phyloP scores from a whole-genome alignment of 176 grass and related monocot genomes.

The Eleusine coracana region DNA sequence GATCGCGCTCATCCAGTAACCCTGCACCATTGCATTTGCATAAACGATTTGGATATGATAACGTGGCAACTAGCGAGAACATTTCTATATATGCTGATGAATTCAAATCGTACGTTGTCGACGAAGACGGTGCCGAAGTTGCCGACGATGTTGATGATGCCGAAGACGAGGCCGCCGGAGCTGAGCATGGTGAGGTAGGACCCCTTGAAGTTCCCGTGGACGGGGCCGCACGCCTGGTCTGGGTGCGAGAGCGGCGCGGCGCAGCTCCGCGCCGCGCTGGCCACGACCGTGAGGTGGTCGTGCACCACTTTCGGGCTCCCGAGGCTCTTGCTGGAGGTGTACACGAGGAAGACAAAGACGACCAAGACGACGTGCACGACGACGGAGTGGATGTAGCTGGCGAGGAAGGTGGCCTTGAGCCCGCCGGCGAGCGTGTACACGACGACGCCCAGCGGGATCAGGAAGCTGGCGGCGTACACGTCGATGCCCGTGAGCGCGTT shows the following conservation, averaged over 20 bases:
- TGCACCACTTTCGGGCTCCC: slow-evolving; percentile 69
- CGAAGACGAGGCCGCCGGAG: slow-evolving; percentile 77
- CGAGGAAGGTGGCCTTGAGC: slow-evolving; percentile 79
- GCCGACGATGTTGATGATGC: slow-evolving; percentile 79
- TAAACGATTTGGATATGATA: background rate
- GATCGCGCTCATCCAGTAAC: slow-evolving; percentile 88
- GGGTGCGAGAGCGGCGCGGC: slow-evolving; percentile 51
- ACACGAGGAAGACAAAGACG: slow-evolving; percentile 72
- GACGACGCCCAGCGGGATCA: slow-evolving; percentile 80
- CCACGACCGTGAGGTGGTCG: slow-evolving; percentile 54
- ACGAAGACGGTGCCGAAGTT: slow-evolving; percentile 85
- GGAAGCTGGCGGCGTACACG: slow-evolving; percentile 74
- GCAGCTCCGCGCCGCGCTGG: slow-evolving; percentile 52
- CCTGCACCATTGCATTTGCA: background rate
- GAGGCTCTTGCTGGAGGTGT: slow-evolving; percentile 54
- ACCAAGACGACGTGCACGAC: slow-evolving; percentile 71
- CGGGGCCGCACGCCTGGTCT: slow-evolving; percentile 66
- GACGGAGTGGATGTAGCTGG: slow-evolving; percentile 84
- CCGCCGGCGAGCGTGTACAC: slow-evolving; percentile 78
- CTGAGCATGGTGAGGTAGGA: slow-evolving; percentile 87
- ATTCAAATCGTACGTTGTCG: slow-evolving; percentile 46
- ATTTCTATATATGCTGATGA: background rate
- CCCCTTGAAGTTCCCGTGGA: slow-evolving; percentile 69
- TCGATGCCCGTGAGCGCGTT: slow-evolving; percentile 77
- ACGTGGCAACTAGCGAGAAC: background rate